Evolutionary conservation across 129 eudicot species (phyloP), one percentile per base, ranked within the genome.

Genomic region (Solidago caesia): DNA sequence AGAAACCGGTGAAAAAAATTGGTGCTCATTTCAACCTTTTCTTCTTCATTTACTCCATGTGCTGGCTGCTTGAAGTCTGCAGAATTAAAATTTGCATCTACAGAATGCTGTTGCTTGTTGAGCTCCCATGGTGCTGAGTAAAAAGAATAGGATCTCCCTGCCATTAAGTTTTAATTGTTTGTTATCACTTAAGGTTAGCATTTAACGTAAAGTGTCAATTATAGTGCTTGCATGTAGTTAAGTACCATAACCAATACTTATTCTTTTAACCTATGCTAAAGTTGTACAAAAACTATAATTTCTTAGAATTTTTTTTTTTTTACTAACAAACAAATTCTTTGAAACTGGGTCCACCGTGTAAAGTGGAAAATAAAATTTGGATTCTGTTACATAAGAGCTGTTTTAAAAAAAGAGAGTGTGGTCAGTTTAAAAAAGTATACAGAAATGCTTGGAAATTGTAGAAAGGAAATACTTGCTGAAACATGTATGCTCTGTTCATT

Each of bases 1-100:
- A 92, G 89, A 77, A 92, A 85, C 49, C 88, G 88, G 13, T 82
- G 87, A 73, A 81, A 85, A 41, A 73, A 70, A 69, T 83, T 80
- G n/a, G 63, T 41, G 59, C 56, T 77, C 77, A 68, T 57, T 39
- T 53, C 62, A 61, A 67, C 58, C 13, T 79, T 27, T 65, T 84
- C 85, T 52, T 81, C 77, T 47, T 55, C 44, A 12, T 26, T 16
- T 79, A 57, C 72, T 8, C 72, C 65, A 46, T 71, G 76, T 67
- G 71, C 53, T 57, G 71, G 76, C 60, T 81, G 83, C 62, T 57
- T 68, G 66, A 68, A 49, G 71, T 51, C 33, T 52, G 86, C 77
- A 65, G 64, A 64, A 44, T 44, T 62, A 61, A 77, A 68, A 58
- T 77, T 61, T 45, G 39, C 39, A 33, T 77, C 84, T 44, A 65